phyloP scores from a whole-genome alignment of 257 asterid species.

The Solanum lignicaule region DNA sequence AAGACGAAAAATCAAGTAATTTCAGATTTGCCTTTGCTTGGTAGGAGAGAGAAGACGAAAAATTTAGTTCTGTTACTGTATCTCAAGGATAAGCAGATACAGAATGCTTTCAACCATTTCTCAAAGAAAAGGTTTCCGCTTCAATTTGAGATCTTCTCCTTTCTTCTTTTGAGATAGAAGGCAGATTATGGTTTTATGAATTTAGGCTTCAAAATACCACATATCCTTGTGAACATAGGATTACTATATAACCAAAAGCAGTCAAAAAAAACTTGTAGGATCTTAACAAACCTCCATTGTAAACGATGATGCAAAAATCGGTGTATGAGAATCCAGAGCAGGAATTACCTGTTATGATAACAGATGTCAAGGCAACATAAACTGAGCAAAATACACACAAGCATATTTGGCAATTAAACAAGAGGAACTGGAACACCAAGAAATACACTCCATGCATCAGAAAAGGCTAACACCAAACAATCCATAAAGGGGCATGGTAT shows the following conservation, averaged over 20 bases:
- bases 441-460: not conserved
- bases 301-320: constrained; percentile 93
- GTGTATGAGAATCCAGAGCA: constrained; percentile 82
- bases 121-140: not conserved
- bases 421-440: not conserved
- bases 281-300: constrained; percentile 80
- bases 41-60: not conserved
- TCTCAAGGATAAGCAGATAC: not conserved
- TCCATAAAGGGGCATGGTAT: not conserved
- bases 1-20: not conserved
- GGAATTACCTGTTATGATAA: constrained; percentile 75
- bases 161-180: not conserved
- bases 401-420: not conserved
- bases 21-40: not conserved
- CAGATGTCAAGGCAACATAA: not conserved
- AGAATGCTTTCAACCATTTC: not conserved
- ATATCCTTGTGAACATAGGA: not conserved
- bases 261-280: not conserved
- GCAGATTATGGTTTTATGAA: not conserved
- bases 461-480: not conserved
- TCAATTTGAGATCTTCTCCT: not conserved
- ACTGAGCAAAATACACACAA: not conserved
- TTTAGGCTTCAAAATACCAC: not conserved
- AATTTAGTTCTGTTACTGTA: not conserved
- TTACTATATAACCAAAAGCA: not conserved